phyloP scores from a whole-genome alignment of 2,329 filamentous ascomycete genomes.

The Chalaropsis thielavioides region DNA sequence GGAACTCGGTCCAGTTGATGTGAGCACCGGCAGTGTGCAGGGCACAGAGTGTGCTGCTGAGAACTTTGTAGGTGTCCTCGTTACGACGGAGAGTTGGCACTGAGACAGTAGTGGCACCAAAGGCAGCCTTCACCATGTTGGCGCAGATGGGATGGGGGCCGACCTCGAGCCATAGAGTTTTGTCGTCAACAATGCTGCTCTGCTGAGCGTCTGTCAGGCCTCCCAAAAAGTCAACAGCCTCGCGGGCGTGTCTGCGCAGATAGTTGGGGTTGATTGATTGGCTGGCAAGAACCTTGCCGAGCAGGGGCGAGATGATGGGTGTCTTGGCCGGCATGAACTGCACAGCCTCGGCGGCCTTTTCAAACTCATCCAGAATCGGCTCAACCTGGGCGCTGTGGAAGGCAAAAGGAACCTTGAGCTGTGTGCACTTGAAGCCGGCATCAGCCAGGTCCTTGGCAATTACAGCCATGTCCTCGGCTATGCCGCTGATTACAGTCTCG shows the following conservation, averaged over 20 bases:
- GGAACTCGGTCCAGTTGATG: conserved; percentile 58
- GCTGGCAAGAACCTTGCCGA: conserved; percentile 38
- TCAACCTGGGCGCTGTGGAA: conserved; percentile 42
- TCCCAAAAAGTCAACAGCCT: conserved; percentile 50
- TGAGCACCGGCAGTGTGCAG: conserved; percentile 47
- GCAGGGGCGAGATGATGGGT: conserved; percentile 54
- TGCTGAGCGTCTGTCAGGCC: conserved; percentile 43
- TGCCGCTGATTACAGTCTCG: conserved; percentile 55
- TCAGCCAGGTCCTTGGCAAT: conserved; percentile 28
- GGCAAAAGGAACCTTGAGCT: conserved; percentile 37
- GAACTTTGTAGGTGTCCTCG: conserved; percentile 49
- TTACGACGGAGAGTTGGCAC: conserved; percentile 48
- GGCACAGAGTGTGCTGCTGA: conserved; percentile 41
- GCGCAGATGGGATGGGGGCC: conserved; percentile 56
- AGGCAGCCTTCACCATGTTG: conserved; percentile 49
- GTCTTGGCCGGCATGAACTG: conserved; percentile 30
- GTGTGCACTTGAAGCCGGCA: conserved; percentile 30
- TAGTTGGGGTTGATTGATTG: conserved; percentile 41
- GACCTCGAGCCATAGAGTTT: conserved; percentile 54
- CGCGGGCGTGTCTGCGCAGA: conserved; percentile 44
- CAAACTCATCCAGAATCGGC: conserved; percentile 43
- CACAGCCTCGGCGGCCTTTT: conserved; percentile 29
- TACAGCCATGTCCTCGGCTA: conserved; percentile 28
- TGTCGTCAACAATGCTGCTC: conserved; percentile 41
- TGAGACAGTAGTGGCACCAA: conserved; percentile 37